Evolutionary conservation across 306 rosid genomes (phyloP), one percentile per base, ranked within the genome.

Genomic region (Quercus cerris): DNA sequence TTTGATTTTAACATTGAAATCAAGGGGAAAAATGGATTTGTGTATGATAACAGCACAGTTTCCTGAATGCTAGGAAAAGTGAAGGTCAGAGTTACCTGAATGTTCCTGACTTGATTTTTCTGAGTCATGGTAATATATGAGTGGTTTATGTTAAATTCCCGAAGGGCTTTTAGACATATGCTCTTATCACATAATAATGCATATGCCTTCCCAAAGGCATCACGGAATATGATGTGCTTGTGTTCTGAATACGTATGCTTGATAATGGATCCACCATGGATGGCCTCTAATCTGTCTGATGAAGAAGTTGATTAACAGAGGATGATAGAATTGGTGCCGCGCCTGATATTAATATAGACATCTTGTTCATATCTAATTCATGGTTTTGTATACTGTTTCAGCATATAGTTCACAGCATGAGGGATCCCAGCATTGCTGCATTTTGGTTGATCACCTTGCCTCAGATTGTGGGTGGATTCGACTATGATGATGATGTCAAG

Each of bases 381-480:
- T 75, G 49, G 17, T 71, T 15, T 12, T 66, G 61, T 51, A 74
- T 44, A 41, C 55, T 81, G 76, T 78, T 80, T 75, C 96, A 95
- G 99, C 92, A 95, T 87, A 91, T 95, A 80, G 87, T 77, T 78
- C 86, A 95, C 71, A 91, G 97, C 91, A 91, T 95, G 98, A 95
- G 90, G 78, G 98, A 95, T 85, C 99, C 99, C 78, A 88, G 93
- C 84, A 91, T 93, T 61, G 99, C 99, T 81, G 97, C 97, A 67
- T 95, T 95, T 89, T 95, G 98, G 99, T 78, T 95, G 79, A 33
- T 93, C 64, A 93, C 96, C 70, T 89, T 90, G 85, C 99, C 99
- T 71, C 96, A 91, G 90, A 83, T 95, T 77, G 84, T 82, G 86
- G 97, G 94, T 77, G 99, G 94, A 79, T 87, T 87, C 56, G 86